These are phyloP conservation scores for Aquilaria malaccensis DNA, from an alignment of 345 rosid genomes.

Conservation along the genomic window DNA sequence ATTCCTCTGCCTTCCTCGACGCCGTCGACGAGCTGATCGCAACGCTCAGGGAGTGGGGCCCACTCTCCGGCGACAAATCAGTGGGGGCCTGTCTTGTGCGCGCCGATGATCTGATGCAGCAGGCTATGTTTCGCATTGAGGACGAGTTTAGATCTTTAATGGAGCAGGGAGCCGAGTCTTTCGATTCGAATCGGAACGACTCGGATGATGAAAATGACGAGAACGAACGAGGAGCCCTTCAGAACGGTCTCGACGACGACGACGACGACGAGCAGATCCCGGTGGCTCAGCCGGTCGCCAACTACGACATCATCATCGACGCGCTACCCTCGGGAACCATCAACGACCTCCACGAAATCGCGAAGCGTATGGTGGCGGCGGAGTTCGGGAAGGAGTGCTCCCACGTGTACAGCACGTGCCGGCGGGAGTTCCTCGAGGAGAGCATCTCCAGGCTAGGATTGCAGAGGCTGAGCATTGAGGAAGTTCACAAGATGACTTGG, in stretches of 20 bases:
- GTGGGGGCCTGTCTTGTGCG: conserved; percentile 47
- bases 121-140: conserved; percentile 74
- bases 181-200: conserved; percentile 32
- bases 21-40: conserved; percentile 62
- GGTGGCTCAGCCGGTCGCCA: conserved; percentile 69
- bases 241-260: conserved; percentile 25
- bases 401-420: conserved; percentile 65
- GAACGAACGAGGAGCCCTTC: conserved; percentile 17
- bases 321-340: conserved; percentile 78
- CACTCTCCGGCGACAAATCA: conserved; percentile 42
- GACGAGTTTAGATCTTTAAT: conserved; percentile 71
- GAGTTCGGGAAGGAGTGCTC: conserved; percentile 71
- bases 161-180: conserved; percentile 69
- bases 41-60: conserved; percentile 41
- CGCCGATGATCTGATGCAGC: conserved; percentile 78
- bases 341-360: conserved; percentile 77
- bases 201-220: conserved; percentile 45
- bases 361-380: conserved; percentile 79
- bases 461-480: conserved; percentile 69
- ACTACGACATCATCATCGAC: conserved; percentile 76
- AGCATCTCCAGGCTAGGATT: conserved; percentile 72
- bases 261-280: conserved; percentile 48
- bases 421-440: conserved; percentile 80
- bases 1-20: conserved; percentile 67
- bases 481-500: conserved; percentile 77